Percentiles rank a stretch among this genome's conserved stretches.
phyloP scores from a whole-genome alignment of 352 stramenopile species.

The Discostella stelligera region DNA sequence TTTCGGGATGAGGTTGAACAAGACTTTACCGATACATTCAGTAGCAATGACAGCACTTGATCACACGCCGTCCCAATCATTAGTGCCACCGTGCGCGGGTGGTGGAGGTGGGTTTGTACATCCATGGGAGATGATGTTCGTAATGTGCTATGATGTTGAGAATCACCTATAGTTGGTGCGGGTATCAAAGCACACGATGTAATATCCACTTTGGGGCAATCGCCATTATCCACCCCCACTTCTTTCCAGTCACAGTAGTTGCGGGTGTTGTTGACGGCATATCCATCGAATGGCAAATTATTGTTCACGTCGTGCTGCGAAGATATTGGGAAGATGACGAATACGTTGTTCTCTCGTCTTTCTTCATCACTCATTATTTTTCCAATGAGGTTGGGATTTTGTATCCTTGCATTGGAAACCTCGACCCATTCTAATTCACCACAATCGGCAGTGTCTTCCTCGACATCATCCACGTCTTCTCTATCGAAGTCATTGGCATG shows the following conservation, averaged over 20 bases:
- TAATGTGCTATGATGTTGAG: neutral
- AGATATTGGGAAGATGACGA: neutral
- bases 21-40: slow-evolving; percentile 27
- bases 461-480: slow-evolving; percentile 2
- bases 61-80: slow-evolving; percentile 26
- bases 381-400: neutral
- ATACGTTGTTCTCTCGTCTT: neutral
- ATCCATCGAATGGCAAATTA: neutral
- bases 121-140: neutral
- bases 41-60: slow-evolving; percentile 30
- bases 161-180: slow-evolving; percentile 5
- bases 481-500: neutral
- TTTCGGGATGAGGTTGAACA: neutral
- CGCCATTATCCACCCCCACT: neutral
- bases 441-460: slow-evolving; percentile 5
- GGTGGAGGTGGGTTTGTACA: neutral
- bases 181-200: slow-evolving; percentile 42
- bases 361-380: neutral
- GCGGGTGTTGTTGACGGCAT: neutral
- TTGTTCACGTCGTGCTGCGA: neutral
- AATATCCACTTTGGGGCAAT: slow-evolving; percentile 6
- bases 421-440: slow-evolving; percentile 45
- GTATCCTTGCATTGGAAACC: slow-evolving; percentile 25
- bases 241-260: neutral
- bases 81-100: slow-evolving; percentile 13